Percentiles rank a stretch among this genome's conserved stretches.
Conservation (phyloP, 2,329 filamentous ascomycete genomes). For the Trichoderma harzianum region DNA sequence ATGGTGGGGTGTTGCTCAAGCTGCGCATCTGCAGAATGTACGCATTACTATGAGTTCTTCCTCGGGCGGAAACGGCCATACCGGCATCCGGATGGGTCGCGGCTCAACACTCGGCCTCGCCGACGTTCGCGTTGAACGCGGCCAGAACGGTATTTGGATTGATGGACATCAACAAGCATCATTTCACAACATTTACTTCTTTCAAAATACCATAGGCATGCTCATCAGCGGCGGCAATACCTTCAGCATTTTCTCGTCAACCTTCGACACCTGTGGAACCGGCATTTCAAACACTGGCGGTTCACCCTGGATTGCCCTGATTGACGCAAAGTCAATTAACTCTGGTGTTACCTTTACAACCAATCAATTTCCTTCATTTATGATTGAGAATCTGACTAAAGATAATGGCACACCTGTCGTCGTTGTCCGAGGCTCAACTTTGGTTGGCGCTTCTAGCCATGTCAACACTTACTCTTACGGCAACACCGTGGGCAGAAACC, state of each 20-base stretch:
- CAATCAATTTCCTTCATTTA: conserved; percentile 37
- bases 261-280: conserved; percentile 39
- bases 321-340: conserved; percentile 41
- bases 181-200: conserved; percentile 44
- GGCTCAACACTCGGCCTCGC: conserved; percentile 41
- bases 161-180: conserved; percentile 43
- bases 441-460: conserved; percentile 30
- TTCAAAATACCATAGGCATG: conserved; percentile 38
- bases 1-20: conserved; percentile 45
- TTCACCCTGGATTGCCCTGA: conserved; percentile 39
- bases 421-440: conserved; percentile 30
- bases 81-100: conserved; percentile 39
- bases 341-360: conserved; percentile 41
- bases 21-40: conserved; percentile 41
- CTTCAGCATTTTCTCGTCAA: conserved; percentile 39
- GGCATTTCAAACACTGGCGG: conserved; percentile 37
- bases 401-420: conserved; percentile 38
- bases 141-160: conserved; percentile 43
- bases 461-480: conserved; percentile 41
- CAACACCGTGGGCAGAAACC: conserved; percentile 40
- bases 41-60: conserved; percentile 40
- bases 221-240: conserved; percentile 34
- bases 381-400: conserved; percentile 43
- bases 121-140: conserved; percentile 40
- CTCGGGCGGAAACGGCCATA: conserved; percentile 37